phyloP scores from a whole-genome alignment of 1,139 yeast genomes.

The Kodamaea ohmeri region DNA sequence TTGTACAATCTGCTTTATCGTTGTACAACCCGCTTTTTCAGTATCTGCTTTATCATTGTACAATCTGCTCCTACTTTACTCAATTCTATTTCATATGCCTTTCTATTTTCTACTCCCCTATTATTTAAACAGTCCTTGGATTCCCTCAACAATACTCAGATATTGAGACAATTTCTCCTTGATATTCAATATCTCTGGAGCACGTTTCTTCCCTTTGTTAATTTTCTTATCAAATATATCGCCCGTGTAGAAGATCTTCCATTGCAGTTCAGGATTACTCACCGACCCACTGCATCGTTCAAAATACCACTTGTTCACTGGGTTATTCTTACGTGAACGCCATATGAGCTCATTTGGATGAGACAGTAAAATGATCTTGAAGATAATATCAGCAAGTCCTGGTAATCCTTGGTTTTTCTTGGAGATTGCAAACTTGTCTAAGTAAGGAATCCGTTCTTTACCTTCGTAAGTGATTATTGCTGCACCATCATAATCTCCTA shows the following conservation, averaged over 20 bases:
- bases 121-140: slow-evolving; percentile 36
- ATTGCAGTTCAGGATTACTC: slow-evolving; percentile 49
- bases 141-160: slow-evolving; percentile 32
- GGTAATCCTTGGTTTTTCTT: slow-evolving; percentile 83
- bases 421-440: slow-evolving; percentile 91
- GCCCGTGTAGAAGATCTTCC: slow-evolving; percentile 74
- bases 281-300: slow-evolving; percentile 81
- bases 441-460: slow-evolving; percentile 52
- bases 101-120: neutral
- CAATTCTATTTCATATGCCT: neutral
- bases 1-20: no score
- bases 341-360: slow-evolving; percentile 79
- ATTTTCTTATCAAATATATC: slow-evolving; percentile 40
- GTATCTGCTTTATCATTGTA: neutral
- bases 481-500: slow-evolving; percentile 95
- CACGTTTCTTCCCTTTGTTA: slow-evolving; percentile 20
- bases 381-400: slow-evolving; percentile 89
- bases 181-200: slow-evolving; percentile 26
- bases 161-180: slow-evolving; percentile 28
- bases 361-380: slow-evolving; percentile 69
- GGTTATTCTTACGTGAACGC: slow-evolving; percentile 83
- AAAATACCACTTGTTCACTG: slow-evolving; percentile 96
- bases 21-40: no score
- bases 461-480: slow-evolving; percentile 85
- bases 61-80: neutral